phyloP scores from a whole-genome alignment of 805 yeast species.

The Komagataella mondaviorum region DNA sequence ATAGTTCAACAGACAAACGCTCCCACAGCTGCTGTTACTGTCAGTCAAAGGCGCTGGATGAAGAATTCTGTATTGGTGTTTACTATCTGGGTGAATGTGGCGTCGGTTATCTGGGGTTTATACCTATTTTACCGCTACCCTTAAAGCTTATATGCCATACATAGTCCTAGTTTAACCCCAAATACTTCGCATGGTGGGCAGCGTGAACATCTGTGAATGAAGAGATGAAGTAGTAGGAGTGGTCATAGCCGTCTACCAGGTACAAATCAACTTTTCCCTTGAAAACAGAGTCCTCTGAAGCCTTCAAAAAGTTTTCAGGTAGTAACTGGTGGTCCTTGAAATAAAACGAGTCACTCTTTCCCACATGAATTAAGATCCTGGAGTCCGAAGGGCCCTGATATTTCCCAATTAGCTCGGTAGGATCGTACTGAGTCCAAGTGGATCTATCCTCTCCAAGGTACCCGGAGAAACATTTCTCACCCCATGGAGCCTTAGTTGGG shows the following conservation, averaged over 20 bases:
- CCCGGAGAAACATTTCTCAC: constrained; percentile 66
- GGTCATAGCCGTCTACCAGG: constrained; percentile 77
- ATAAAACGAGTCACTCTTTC: constrained; percentile 67
- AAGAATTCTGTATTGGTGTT: too few species aligned
- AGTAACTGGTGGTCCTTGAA: constrained; percentile 38
- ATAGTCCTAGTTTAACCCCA: constrained; percentile 10
- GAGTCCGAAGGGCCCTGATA: constrained; percentile 36
- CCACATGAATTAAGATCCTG: constrained; percentile 70
- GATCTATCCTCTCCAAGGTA: constrained; percentile 56
- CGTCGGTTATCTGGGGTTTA: background rate
- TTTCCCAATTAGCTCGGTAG: constrained; percentile 54
- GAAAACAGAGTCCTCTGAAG: constrained; percentile 43
- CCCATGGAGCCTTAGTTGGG: constrained; percentile 78
- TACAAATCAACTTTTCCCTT: constrained; percentile 46
- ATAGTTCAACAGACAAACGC: background rate
- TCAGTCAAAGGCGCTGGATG: too few species aligned
- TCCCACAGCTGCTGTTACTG: background rate
- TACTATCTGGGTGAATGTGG: too few species aligned
- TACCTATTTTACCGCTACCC: background rate
- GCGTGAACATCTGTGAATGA: constrained; percentile 76
- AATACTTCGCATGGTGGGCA: constrained; percentile 61
- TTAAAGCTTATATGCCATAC: background rate
- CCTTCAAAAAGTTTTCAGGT: constrained; percentile 58
- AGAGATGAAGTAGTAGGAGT: constrained; percentile 77
- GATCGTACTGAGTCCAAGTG: constrained; percentile 71